These are phyloP conservation scores for Paradendryphiella salina DNA, from an alignment of 2,329 filamentous ascomycete genomes.

Conservation along the genomic window DNA sequence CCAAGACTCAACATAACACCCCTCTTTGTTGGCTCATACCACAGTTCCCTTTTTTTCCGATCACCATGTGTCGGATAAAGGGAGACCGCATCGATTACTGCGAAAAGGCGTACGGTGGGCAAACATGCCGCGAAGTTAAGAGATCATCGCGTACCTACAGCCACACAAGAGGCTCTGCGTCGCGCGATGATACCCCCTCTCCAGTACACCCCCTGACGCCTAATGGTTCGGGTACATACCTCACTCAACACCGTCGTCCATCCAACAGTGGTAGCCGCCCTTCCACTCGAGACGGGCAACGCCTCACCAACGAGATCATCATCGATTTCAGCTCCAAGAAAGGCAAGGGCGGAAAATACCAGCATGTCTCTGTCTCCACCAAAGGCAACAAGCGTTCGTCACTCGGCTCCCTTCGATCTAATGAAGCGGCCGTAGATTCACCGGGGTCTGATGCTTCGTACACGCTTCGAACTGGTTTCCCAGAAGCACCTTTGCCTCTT, in stretches of 20 bases:
- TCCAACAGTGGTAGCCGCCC: constrained; percentile 31
- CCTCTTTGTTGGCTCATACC: not conserved
- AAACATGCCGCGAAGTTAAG: constrained; percentile 32
- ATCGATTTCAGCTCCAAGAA: constrained; percentile 36
- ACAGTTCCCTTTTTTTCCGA: constrained; percentile 1
- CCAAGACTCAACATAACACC: not conserved
- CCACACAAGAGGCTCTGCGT: constrained; percentile 15
- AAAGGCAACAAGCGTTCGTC: constrained; percentile 35
- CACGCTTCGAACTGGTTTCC: constrained; percentile 38
- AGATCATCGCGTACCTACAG: constrained; percentile 31
- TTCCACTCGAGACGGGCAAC: constrained; percentile 30
- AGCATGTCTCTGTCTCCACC: constrained; percentile 20
- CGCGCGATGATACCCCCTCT: constrained; percentile 35
- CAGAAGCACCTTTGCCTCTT: constrained; percentile 33
- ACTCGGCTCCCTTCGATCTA: constrained; percentile 27
- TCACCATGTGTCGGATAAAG: constrained; percentile 41
- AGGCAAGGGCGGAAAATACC: constrained; percentile 32
- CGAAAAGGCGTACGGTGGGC: constrained; percentile 26
- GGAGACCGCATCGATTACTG: constrained; percentile 32
- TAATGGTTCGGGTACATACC: constrained; percentile 26
- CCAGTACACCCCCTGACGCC: constrained; percentile 42
- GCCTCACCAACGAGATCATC: constrained; percentile 35
- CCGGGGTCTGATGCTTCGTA: constrained; percentile 39
- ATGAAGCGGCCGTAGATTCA: constrained; percentile 34
- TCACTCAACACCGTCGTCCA: constrained; percentile 31